Conservation (phyloP, 768 basidiomycete species). For the Strobilomyces dryophilus region DNA sequence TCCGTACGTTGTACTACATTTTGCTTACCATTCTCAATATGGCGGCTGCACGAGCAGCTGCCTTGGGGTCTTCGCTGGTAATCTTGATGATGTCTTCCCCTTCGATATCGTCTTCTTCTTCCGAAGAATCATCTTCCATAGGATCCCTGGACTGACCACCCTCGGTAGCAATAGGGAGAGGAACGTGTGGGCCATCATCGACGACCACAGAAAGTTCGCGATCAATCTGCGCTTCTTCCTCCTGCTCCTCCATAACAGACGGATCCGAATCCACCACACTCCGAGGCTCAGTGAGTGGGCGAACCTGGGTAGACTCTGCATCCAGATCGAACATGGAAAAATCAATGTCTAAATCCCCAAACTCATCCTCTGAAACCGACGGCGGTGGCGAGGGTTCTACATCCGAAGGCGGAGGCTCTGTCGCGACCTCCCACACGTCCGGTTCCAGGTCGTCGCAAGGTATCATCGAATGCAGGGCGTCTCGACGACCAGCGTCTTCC, state of each 20-base stretch:
- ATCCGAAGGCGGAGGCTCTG: slow-evolving; percentile 19
- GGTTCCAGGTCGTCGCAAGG: slow-evolving; percentile 3
- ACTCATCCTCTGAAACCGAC: slow-evolving; percentile 18
- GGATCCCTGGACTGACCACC: background rate
- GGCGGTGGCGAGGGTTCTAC: slow-evolving; percentile 6
- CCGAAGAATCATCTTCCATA: slow-evolving; percentile 17
- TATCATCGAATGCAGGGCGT: background rate
- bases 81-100: slow-evolving; percentile 68
- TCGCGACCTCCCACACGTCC: slow-evolving; percentile 19
- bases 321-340: slow-evolving; percentile 13
- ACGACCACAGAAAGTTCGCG: slow-evolving; percentile 34
- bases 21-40: slow-evolving; percentile 79
- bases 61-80: slow-evolving; percentile 76
- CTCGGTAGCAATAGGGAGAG: background rate
- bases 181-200: slow-evolving; percentile 13
- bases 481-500: background rate
- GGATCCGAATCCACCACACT: slow-evolving; percentile 12
- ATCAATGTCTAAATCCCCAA: slow-evolving; percentile 14
- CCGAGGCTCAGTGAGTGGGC: background rate
- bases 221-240: slow-evolving; percentile 32
- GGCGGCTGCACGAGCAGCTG: slow-evolving; percentile 90
- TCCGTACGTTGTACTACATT: background rate
- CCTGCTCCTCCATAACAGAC: slow-evolving; percentile 20
- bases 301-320: slow-evolving; percentile 15
- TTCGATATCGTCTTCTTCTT: slow-evolving; percentile 31